A percentile compares a stretch with the other conserved stretches of the same genome.
phyloP scores from a whole-genome alignment of 2,329 filamentous ascomycete species.

The Microsporum audouinii region DNA sequence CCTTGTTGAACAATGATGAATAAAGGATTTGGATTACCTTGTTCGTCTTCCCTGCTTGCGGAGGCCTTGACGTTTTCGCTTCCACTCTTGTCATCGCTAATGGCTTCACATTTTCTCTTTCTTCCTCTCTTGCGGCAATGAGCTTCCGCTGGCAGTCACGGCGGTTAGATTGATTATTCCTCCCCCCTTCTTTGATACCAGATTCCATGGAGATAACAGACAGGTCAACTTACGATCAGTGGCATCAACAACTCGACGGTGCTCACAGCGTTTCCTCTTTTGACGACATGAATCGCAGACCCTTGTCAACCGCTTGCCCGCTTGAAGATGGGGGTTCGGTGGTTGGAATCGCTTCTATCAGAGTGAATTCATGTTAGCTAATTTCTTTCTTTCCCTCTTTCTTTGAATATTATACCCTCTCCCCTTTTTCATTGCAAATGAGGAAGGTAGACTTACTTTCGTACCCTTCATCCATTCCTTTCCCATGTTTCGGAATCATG shows the following conservation, averaged over 20 bases:
- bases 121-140: conserved; percentile 11
- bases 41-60: background rate
- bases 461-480: conserved; percentile 4
- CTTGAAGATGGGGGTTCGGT: conserved; percentile 12
- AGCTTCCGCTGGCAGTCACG: conserved; percentile 6
- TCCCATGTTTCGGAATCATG: background rate
- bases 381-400: background rate
- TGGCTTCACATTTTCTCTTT: conserved; percentile 1
- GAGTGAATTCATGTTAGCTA: background rate
- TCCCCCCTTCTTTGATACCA: background rate
- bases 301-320: conserved; percentile 16
- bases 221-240: conserved; percentile 16
- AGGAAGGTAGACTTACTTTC: conserved; percentile 1
- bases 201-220: background rate
- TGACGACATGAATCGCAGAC: conserved; percentile 16
- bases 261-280: conserved; percentile 17
- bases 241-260: conserved; percentile 16
- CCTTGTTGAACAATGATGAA: background rate
- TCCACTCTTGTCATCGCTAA: background rate
- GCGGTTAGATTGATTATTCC: background rate
- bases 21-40: background rate
- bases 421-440: background rate
- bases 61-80: background rate
- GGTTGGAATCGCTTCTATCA: conserved; percentile 16
- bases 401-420: background rate